Base-by-base conservation (phyloP, 306 rosid genomes). In the Chamaecrista fasciculata region DNA sequence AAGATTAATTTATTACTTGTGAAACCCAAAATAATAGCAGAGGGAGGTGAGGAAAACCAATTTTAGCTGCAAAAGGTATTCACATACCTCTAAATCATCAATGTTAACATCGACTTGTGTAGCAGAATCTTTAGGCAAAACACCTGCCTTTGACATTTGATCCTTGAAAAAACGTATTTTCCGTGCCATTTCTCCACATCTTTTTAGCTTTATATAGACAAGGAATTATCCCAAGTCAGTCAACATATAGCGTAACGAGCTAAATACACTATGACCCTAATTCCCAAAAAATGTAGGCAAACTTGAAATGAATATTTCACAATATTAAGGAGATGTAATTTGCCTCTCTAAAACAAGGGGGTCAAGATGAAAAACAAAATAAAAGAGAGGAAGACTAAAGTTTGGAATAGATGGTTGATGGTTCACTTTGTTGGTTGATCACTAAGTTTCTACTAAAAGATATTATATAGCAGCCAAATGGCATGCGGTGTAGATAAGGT, bases 151-250 rank as follows among this genome's bases (percentile, higher is more conserved):
- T 46, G 46, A 80, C 88, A 95, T 95, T 74, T 95, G 97, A 28
- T 95, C 97, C 91, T 87, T 91, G 91, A 91, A 81, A 76, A 82
- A 95, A 11, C 87, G 95, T 56, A 95, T 76, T 80, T 83, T 85
- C 25, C 97, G 97, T 36, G 99, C 96, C 97, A 89, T 85, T 92
- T 95, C 99, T 62, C 87, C 99, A 73, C 85, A 81, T 86, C 90
- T 83, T 87, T 89, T 95, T 55, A 95, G 86, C 99, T 95, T 64
- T 71, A 82, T n/a, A 52, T 44, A 47, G 51, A 75, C 46, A 72
- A 76, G 18, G 8, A 69, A 53, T 55, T 33, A 64, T 49, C 69
- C 69, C 79, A 67, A 65, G 40, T n/a, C 68, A 62, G 70, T 72
- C 72, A 69, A 26, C 31, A 49, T 11, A 19, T 19, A 71, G 20